phyloP scores from a whole-genome alignment of 768 basidiomycete species.

The Sporobolomyces phaffii region DNA sequence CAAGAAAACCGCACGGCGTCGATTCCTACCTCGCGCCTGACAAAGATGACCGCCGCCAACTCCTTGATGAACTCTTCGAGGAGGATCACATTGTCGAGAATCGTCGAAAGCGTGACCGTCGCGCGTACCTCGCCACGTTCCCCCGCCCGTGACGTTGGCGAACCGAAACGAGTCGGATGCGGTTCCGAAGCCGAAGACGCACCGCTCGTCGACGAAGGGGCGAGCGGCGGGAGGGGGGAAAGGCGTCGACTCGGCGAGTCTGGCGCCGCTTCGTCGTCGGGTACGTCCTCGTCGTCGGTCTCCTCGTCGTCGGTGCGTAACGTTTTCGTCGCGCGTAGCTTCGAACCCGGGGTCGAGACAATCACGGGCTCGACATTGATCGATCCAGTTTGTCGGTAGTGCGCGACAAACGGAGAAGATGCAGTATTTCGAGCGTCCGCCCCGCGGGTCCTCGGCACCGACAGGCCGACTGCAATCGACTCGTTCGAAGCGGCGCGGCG shows the following conservation, averaged over 20 bases:
- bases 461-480: constrained; percentile 5
- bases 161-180: neutral
- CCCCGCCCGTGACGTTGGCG: neutral
- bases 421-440: neutral
- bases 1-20: constrained; percentile 50
- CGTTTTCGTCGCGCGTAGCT: neutral
- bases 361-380: constrained; percentile 66
- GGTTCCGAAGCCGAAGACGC: neutral
- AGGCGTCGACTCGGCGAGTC: constrained; percentile 26
- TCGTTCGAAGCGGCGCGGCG: constrained; percentile 18
- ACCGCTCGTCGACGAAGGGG: neutral
- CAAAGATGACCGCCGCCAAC: constrained; percentile 74
- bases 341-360: constrained; percentile 44
- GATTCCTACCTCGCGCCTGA: constrained; percentile 73
- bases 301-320: neutral
- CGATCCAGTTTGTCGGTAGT: constrained; percentile 71
- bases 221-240: constrained; percentile 6
- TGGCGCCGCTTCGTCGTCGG: neutral
- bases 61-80: constrained; percentile 95
- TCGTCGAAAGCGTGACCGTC: constrained; percentile 66
- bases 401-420: constrained; percentile 68
- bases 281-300: constrained; percentile 32
- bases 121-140: neutral
- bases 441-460: neutral
- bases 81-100: constrained; percentile 90